Evolutionary conservation across 768 basidiomycete species (phyloP).

Genomic region (Pisolithus orientalis): DNA sequence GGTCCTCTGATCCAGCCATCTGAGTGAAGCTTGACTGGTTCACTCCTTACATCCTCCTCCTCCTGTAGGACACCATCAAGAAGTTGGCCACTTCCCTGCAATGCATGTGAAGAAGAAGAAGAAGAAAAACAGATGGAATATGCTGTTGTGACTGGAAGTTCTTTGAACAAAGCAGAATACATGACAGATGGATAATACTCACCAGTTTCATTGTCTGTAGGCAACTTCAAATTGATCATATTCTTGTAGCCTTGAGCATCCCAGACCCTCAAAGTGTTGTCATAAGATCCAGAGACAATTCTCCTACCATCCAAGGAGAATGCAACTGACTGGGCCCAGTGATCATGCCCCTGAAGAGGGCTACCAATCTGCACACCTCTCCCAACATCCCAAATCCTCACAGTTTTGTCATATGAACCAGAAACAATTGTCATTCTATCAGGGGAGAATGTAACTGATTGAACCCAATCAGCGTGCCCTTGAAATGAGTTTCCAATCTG

Average conservation of each 20-base stretch:
- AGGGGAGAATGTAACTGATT: background rate
- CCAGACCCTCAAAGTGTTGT: background rate
- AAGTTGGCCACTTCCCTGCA: background rate
- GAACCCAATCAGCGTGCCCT: background rate
- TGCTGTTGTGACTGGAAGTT: too few species aligned
- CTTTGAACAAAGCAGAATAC: too few species aligned
- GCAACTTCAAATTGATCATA: background rate
- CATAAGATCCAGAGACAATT: background rate
- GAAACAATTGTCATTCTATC: background rate
- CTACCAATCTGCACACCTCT: too few species aligned
- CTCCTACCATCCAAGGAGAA: background rate
- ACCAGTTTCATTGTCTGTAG: too few species aligned
- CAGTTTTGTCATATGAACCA: background rate
- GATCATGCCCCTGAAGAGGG: too few species aligned
- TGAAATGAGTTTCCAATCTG: background rate
- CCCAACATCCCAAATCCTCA: background rate
- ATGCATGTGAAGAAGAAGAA: background rate
- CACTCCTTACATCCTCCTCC: background rate
- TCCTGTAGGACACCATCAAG: background rate
- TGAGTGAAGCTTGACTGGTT: background rate
- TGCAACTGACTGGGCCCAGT: too few species aligned
- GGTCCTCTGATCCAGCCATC: background rate
- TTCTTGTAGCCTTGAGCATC: background rate
- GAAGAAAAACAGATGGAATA: background rate
- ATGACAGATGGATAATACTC: too few species aligned